These are phyloP conservation scores for Phytophthora lateralis DNA, from an alignment of 352 stramenopile genomes.

Conservation along the genomic window DNA sequence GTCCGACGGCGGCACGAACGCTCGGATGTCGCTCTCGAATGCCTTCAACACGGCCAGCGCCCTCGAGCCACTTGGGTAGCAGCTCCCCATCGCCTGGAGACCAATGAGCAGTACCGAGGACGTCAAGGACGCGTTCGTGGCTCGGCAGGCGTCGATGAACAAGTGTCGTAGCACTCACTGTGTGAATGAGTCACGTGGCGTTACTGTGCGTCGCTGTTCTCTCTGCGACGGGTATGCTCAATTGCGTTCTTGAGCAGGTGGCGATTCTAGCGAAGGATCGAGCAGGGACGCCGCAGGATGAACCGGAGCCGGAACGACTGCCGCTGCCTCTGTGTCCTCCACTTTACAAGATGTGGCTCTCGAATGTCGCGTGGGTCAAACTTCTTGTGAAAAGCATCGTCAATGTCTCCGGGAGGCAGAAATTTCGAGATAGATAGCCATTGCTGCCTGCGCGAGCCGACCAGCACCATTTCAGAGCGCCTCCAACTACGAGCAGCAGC, in stretches of 20 bases:
- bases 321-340: conserved; percentile 18
- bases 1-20: conserved; percentile 17
- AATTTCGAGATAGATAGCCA: conserved; percentile 12
- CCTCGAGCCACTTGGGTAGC: conserved; percentile 17
- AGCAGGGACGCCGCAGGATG: background rate
- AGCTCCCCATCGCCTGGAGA: conserved; percentile 22
- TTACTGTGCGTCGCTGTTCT: background rate
- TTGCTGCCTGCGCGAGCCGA: conserved; percentile 25
- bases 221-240: conserved; percentile 43
- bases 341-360: conserved; percentile 30
- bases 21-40: conserved; percentile 28
- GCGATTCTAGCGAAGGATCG: conserved; percentile 4
- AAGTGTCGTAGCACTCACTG: too few relatives aligned
- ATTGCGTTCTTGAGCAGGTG: conserved; percentile 34
- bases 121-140: conserved; percentile 22
- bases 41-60: conserved; percentile 30
- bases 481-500: conserved; percentile 20
- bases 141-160: background rate
- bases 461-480: conserved; percentile 30
- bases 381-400: conserved; percentile 16
- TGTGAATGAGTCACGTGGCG: too few relatives aligned
- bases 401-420: conserved; percentile 3
- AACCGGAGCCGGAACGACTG: conserved; percentile 8
- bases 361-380: conserved; percentile 16
- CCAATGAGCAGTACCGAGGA: conserved; percentile 23